Evolutionary conservation across 352 stramenopile species (phyloP).

Genomic region (Globisporangium camurandrum): DNA sequence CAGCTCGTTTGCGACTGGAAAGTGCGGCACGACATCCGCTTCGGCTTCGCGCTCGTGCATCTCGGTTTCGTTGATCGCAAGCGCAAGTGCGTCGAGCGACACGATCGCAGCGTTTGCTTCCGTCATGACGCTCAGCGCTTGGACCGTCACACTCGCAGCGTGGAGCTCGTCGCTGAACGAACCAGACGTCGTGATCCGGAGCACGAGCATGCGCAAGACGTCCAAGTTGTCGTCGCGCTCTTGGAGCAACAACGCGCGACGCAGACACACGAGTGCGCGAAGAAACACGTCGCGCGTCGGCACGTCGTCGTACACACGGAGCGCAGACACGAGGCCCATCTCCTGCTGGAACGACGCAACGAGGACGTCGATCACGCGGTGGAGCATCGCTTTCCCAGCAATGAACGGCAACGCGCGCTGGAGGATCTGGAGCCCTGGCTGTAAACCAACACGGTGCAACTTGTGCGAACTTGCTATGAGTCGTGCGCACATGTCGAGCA

Average conservation of each 20-base stretch:
- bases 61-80: conserved; percentile 62
- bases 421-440: conserved; percentile 62
- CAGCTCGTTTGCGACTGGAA: conserved; percentile 55
- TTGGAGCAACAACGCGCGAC: conserved; percentile 52
- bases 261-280: conserved; percentile 59
- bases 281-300: conserved; percentile 75
- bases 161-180: conserved; percentile 65
- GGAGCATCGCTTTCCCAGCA: conserved; percentile 27
- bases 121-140: conserved; percentile 44
- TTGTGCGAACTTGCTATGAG: conserved; percentile 77
- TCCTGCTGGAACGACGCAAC: conserved; percentile 74
- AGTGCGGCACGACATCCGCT: conserved; percentile 59
- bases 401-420: conserved; percentile 47
- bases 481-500: conserved; percentile 65
- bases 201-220: conserved; percentile 42
- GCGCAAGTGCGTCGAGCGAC: conserved; percentile 46
- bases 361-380: conserved; percentile 48
- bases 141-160: conserved; percentile 33
- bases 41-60: conserved; percentile 66
- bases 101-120: conserved; percentile 49
- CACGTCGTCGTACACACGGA: conserved; percentile 63
- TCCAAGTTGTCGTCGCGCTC: conserved; percentile 22
- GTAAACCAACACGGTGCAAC: conserved; percentile 55
- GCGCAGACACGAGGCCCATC: conserved; percentile 44
- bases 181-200: conserved; percentile 68